Evolutionary conservation across 768 basidiomycete genomes (phyloP).

Genomic region (Sporobolomyces roseus): DNA sequence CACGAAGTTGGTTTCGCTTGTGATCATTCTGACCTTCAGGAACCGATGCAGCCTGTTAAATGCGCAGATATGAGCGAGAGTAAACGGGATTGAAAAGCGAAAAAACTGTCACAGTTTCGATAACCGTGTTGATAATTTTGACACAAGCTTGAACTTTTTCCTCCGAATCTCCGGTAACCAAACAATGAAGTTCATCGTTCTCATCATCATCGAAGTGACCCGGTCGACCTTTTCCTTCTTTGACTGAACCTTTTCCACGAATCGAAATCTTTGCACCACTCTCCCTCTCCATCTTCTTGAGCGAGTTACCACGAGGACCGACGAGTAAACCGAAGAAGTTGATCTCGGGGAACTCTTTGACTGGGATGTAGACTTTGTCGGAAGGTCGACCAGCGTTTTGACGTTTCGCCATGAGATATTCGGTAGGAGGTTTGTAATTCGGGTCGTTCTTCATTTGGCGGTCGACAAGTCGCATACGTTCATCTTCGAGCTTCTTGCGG

Average conservation of each 20-base stretch:
- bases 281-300: constrained; percentile 99
- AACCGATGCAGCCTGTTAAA: constrained; percentile 83
- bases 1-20: constrained; percentile 96
- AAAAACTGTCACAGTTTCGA: constrained; percentile 94
- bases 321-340: constrained; percentile 98
- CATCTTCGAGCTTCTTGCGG: constrained; percentile 57
- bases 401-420: constrained; percentile 91
- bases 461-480: constrained; percentile 84
- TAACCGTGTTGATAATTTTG: constrained; percentile 91
- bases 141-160: constrained; percentile 90
- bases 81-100: constrained; percentile 28
- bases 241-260: constrained; percentile 95
- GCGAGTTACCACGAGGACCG: constrained; percentile 94
- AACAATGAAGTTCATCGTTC: constrained; percentile 97
- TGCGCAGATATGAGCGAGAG: constrained; percentile 5
- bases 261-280: constrained; percentile 98
- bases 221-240: constrained; percentile 94
- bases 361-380: constrained; percentile 98
- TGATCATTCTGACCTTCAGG: constrained; percentile 99
- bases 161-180: constrained; percentile 85
- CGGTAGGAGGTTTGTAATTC: constrained; percentile 93
- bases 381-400: constrained; percentile 72
- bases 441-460: constrained; percentile 96
- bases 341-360: constrained; percentile 99
- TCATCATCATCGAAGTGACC: constrained; percentile 82